A percentile compares a stretch with the other conserved stretches of the same genome.
Conservation (phyloP, 805 yeast species). For the Torulaspora maleeae region DNA sequence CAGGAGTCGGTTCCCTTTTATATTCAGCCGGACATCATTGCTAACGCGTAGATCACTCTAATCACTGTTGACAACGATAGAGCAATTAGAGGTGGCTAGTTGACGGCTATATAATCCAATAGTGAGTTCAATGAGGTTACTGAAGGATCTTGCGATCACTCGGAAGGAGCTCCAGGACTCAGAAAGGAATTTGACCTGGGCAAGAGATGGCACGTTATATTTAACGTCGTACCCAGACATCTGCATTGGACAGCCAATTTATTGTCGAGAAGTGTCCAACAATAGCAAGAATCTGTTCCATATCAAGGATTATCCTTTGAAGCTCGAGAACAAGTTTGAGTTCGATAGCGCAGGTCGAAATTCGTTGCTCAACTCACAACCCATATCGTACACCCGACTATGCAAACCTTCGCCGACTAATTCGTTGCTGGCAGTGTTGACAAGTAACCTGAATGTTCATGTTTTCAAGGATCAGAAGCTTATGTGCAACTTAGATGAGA, state of each 20-base stretch:
- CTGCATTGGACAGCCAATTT: slow-evolving; percentile 29
- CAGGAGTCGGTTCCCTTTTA: not conserved
- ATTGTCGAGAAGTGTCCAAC: slow-evolving; percentile 15
- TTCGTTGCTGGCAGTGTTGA: slow-evolving; percentile 25
- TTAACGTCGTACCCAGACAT: slow-evolving; percentile 28
- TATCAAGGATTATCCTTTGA: slow-evolving; percentile 23
- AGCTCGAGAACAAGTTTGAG: slow-evolving; percentile 28
- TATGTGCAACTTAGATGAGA: slow-evolving; percentile 24
- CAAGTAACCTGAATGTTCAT: slow-evolving; percentile 29
- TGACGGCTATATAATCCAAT: no score
- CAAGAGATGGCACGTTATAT: slow-evolving; percentile 29
- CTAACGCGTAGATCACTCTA: not conserved
- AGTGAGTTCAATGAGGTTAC: slow-evolving; percentile 19
- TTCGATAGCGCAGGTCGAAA: slow-evolving; percentile 23
- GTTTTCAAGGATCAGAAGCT: slow-evolving; percentile 17
- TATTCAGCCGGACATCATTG: not conserved
- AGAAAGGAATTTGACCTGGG: slow-evolving; percentile 29
- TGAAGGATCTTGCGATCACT: slow-evolving; percentile 27
- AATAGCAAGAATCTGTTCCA: slow-evolving; percentile 27
- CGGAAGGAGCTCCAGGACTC: slow-evolving; percentile 31
- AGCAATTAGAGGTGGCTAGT: not conserved
- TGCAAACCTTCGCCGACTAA: slow-evolving; percentile 23
- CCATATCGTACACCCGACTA: slow-evolving; percentile 21
- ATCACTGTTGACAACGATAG: not conserved
- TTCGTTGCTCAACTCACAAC: slow-evolving; percentile 29